Conservation (phyloP, 2,329 filamentous ascomycete genomes). For the Penicillium sclerotiorum region DNA sequence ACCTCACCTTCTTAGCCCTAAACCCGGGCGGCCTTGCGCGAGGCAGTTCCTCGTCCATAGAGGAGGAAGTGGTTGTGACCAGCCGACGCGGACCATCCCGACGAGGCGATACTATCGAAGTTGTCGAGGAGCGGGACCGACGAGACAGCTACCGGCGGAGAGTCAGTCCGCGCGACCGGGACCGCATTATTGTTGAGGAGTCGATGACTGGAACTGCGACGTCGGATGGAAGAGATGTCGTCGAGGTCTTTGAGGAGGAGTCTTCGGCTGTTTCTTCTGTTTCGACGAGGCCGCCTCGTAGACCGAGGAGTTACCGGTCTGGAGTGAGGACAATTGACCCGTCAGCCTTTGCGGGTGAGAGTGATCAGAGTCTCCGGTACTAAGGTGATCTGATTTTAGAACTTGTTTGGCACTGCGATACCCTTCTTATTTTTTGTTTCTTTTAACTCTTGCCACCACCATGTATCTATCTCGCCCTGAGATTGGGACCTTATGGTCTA, state of each 20-base stretch:
- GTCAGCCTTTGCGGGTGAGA: conserved; percentile 37
- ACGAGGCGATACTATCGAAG: conserved; percentile 28
- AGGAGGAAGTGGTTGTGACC: conserved; percentile 32
- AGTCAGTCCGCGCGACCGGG: conserved; percentile 16
- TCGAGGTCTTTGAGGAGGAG: conserved; percentile 62
- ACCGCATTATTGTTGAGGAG: conserved; percentile 37
- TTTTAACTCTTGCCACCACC: not conserved
- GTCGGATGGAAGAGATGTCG: conserved; percentile 47
- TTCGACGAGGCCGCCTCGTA: conserved; percentile 35
- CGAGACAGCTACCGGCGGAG: conserved; percentile 23
- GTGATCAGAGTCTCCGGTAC: conserved; percentile 22
- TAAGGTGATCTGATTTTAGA: conserved; percentile 7
- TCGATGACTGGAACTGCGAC: conserved; percentile 29
- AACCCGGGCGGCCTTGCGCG: conserved; percentile 45
- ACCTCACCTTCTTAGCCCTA: conserved; percentile 55
- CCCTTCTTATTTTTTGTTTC: conserved; percentile 14
- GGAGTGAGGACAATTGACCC: conserved; percentile 50
- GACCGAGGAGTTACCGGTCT: conserved; percentile 42
- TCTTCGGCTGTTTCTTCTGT: conserved; percentile 32
- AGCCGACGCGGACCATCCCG: conserved; percentile 22
- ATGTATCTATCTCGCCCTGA: too few species aligned
- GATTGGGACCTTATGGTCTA: too few species aligned
- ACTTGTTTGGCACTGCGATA: conserved; percentile 19
- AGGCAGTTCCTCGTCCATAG: conserved; percentile 22
- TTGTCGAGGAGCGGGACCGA: conserved; percentile 38